Conservation (phyloP, 306 rosid genomes). For the Medicago ruthenica region DNA sequence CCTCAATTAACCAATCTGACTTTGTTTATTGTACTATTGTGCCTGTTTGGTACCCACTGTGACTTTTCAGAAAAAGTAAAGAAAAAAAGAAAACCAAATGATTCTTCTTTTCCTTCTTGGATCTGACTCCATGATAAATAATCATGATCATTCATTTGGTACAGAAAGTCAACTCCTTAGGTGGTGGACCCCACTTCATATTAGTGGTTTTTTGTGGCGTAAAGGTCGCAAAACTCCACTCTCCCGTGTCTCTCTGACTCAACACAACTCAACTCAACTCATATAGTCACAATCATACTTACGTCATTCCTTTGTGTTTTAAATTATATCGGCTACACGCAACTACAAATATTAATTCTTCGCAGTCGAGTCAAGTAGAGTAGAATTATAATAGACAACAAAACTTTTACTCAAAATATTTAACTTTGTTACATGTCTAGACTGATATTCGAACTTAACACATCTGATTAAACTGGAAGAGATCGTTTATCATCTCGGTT, state of each 20-base stretch:
- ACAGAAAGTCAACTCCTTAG: slow-evolving; percentile 68
- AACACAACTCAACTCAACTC: slow-evolving; percentile 7
- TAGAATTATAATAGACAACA: too few species aligned
- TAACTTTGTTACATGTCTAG: too few species aligned
- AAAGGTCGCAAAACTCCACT: slow-evolving; percentile 44
- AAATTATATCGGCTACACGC: too few species aligned
- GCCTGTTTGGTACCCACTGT: neutral
- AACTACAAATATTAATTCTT: too few species aligned
- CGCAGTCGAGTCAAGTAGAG: too few species aligned
- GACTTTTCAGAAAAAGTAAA: neutral
- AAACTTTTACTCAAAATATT: too few species aligned
- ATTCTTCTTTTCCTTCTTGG: slow-evolving; percentile 7
- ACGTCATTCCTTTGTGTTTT: slow-evolving; percentile 44
- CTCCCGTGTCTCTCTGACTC: slow-evolving; percentile 40
- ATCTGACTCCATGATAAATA: slow-evolving; percentile 1
- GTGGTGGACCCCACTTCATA: slow-evolving; percentile 52
- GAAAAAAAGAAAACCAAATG: neutral
- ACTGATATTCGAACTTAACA: too few species aligned
- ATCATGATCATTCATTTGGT: neutral
- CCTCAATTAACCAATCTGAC: slow-evolving; percentile 12
- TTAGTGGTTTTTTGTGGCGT: slow-evolving; percentile 48
- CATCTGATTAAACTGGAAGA: too few species aligned
- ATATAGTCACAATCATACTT: slow-evolving; percentile 52
- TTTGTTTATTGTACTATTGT: slow-evolving; percentile 9
- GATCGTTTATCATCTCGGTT: too few species aligned